Evolutionary conservation across 169 alveolate species (phyloP).

Genomic region (Plasmodium ovale): DNA sequence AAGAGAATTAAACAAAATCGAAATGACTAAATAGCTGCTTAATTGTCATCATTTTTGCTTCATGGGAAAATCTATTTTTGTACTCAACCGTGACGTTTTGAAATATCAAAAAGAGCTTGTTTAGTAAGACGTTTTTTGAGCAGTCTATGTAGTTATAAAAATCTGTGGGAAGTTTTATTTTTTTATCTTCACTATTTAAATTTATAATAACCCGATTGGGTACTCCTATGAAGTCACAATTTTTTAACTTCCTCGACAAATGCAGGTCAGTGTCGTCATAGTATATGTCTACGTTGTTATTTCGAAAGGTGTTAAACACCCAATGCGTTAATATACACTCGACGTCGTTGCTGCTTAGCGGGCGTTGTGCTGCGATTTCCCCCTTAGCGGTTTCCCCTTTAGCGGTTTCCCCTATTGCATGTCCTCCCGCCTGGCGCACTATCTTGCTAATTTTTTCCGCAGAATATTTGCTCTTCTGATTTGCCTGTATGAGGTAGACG

Average conservation of each 20-base stretch:
- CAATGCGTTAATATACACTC: conserved; percentile 42
- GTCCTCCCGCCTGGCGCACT: neutral
- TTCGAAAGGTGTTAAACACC: conserved; percentile 27
- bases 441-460: conserved; percentile 16
- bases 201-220: conserved; percentile 60
- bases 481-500: conserved; percentile 42
- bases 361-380: neutral
- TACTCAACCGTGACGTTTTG: conserved; percentile 34
- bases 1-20: neutral
- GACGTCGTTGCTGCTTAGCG: conserved; percentile 57
- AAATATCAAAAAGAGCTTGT: conserved; percentile 38
- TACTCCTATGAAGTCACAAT: conserved; percentile 64
- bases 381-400: neutral
- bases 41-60: conserved; percentile 60
- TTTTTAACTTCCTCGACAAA: conserved; percentile 57
- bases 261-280: conserved; percentile 65
- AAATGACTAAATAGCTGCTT: conserved; percentile 31
- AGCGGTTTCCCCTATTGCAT: neutral
- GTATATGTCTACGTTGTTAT: conserved; percentile 33
- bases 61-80: conserved; percentile 41
- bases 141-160: conserved; percentile 49
- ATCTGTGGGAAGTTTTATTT: conserved; percentile 36
- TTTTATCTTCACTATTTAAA: conserved; percentile 29
- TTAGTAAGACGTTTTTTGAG: neutral
- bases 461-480: conserved; percentile 52